A percentile compares a stretch with the other conserved stretches of the same genome.
phyloP scores from a whole-genome alignment of 352 stramenopile species.

The Phytophthora idaei region DNA sequence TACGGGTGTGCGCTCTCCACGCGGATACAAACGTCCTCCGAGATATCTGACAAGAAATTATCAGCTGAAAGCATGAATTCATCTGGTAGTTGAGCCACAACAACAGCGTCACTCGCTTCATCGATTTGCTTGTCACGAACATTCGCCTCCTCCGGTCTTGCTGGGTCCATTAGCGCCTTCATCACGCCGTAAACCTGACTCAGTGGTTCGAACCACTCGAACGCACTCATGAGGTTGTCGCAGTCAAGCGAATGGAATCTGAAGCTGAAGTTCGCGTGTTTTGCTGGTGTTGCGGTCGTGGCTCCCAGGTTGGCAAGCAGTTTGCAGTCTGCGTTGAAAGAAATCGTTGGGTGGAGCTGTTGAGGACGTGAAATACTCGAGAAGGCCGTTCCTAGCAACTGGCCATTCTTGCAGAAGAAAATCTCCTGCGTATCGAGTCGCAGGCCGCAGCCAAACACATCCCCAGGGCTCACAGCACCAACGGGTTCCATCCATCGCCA shows the following conservation, averaged over 20 bases:
- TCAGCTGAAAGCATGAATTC: slow-evolving; percentile 90
- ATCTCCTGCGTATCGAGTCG: slow-evolving; percentile 82
- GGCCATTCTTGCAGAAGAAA: slow-evolving; percentile 89
- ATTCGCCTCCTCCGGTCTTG: slow-evolving; percentile 18
- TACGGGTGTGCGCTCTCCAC: slow-evolving; percentile 85
- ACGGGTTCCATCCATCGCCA: slow-evolving; percentile 77
- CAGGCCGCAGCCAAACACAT: slow-evolving; percentile 82
- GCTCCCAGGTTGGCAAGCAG: slow-evolving; percentile 78
- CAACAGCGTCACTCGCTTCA: background rate
- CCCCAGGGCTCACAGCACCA: slow-evolving; percentile 49
- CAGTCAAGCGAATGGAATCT: slow-evolving; percentile 84
- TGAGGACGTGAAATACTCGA: slow-evolving; percentile 58
- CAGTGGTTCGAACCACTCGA: slow-evolving; percentile 88
- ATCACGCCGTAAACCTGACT: slow-evolving; percentile 89
- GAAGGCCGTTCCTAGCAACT: slow-evolving; percentile 79
- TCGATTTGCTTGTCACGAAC: slow-evolving; percentile 4
- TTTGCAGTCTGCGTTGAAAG: slow-evolving; percentile 74
- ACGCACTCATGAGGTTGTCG: slow-evolving; percentile 84
- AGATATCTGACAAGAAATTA: slow-evolving; percentile 88
- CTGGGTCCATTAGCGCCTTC: slow-evolving; percentile 74
- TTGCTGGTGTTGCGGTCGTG: slow-evolving; percentile 27
- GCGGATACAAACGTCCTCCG: slow-evolving; percentile 80
- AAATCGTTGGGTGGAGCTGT: slow-evolving; percentile 79
- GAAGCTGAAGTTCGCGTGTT: slow-evolving; percentile 74
- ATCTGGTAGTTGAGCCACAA: slow-evolving; percentile 51